These are phyloP conservation scores for Hygrophorus russula DNA, from an alignment of 768 basidiomycete species.

Conservation along the genomic window DNA sequence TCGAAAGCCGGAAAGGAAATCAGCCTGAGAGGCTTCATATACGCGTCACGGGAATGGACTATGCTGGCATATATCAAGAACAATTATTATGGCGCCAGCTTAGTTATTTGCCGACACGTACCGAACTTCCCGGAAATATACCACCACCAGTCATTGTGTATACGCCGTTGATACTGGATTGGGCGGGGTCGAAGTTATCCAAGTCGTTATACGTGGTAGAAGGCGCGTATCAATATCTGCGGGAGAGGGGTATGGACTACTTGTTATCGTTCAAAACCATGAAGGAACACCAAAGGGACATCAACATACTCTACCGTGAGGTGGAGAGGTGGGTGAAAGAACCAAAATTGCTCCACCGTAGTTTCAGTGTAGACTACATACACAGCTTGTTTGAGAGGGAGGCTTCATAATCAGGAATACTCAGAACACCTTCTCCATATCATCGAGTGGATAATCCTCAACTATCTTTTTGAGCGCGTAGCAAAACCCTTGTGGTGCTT, in stretches of 20 bases:
- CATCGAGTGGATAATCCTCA: conserved; percentile 13
- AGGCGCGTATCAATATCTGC: conserved; percentile 17
- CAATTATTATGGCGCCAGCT: conserved; percentile 17
- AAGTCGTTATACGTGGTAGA: conserved; percentile 18
- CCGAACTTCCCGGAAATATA: neutral
- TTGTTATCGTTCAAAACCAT: conserved; percentile 15
- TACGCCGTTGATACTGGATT: conserved; percentile 17
- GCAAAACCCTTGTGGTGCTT: conserved; percentile 14
- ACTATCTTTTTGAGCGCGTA: conserved; percentile 17
- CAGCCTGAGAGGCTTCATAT: conserved; percentile 10
- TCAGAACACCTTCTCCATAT: conserved; percentile 18
- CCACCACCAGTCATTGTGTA: conserved; percentile 12
- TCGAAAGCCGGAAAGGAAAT: neutral
- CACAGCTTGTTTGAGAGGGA: conserved; percentile 8
- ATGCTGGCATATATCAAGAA: conserved; percentile 16
- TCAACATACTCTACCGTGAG: conserved; percentile 11
- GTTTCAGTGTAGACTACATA: conserved; percentile 14
- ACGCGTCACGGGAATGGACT: conserved; percentile 17
- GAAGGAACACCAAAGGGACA: conserved; percentile 14
- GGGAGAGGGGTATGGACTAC: conserved; percentile 13
- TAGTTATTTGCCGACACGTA: neutral
- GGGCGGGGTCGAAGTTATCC: conserved; percentile 20
- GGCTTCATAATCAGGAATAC: neutral
- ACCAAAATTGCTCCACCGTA: conserved; percentile 14
- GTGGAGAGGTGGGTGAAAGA: conserved; percentile 16